These are phyloP conservation scores for Blastomyces emzantsi DNA, from an alignment of 2,329 filamentous ascomycete genomes.

Conservation along the genomic window DNA sequence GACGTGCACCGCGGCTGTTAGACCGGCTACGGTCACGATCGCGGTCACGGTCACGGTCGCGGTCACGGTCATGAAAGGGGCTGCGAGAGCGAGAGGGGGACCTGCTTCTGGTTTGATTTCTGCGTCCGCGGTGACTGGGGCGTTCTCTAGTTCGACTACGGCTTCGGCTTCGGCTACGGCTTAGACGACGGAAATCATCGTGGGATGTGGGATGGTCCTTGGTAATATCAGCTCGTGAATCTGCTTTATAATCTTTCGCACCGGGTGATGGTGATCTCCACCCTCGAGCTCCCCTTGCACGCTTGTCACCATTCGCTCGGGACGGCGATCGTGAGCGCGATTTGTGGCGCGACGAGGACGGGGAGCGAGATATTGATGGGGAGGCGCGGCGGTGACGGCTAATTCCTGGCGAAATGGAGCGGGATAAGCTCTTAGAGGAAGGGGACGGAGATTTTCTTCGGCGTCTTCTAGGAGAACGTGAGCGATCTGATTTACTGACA, in stretches of 20 bases:
- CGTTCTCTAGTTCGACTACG: conserved; percentile 19
- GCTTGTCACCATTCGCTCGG: conserved; percentile 26
- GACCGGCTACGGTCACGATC: conserved; percentile 16
- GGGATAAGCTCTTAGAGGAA: conserved; percentile 31
- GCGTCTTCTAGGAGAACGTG: conserved; percentile 46
- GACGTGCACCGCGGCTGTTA: conserved; percentile 25
- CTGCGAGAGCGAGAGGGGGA: conserved; percentile 21
- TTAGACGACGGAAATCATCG: conserved; percentile 36
- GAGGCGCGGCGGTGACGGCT: conserved; percentile 18
- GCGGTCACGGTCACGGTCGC: conserved; percentile 25
- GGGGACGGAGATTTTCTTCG: conserved; percentile 34
- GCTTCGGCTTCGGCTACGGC: conserved; percentile 24
- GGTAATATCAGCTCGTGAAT: conserved; percentile 43
- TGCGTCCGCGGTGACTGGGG: conserved; percentile 26
- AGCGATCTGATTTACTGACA: conserved; percentile 44
- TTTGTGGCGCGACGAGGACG: conserved; percentile 30
- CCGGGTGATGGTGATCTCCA: conserved; percentile 39
- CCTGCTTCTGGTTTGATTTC: conserved; percentile 22
- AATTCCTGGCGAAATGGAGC: conserved; percentile 26
- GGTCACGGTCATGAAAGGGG: conserved; percentile 9
- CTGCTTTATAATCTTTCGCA: conserved; percentile 34
- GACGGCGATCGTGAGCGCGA: conserved; percentile 33
- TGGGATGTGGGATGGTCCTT: conserved; percentile 34
- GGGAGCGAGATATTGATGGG: conserved; percentile 25
- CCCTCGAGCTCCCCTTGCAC: conserved; percentile 26